These are phyloP conservation scores for Bimuria novae-zelandiae DNA, from an alignment of 2,329 filamentous ascomycete species.

Conservation along the genomic window DNA sequence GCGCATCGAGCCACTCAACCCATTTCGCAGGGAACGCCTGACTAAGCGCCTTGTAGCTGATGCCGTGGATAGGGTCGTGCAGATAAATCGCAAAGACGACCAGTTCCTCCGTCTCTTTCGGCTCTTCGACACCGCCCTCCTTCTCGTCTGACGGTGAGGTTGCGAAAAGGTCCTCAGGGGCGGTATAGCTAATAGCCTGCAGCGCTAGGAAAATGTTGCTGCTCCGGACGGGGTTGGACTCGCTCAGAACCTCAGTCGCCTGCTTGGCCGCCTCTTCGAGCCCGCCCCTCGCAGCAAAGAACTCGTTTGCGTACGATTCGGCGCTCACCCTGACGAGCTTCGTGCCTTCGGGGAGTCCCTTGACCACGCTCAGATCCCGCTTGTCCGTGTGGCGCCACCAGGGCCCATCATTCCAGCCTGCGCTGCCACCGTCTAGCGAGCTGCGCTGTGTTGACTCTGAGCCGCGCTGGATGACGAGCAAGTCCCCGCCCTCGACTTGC, in stretches of 20 bases:
- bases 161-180: constrained; percentile 69
- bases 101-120: constrained; percentile 65
- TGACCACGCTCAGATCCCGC: constrained; percentile 78
- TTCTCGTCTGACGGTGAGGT: constrained; percentile 59
- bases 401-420: constrained; percentile 89
- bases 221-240: constrained; percentile 86
- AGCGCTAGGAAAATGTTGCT: constrained; percentile 96
- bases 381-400: constrained; percentile 84
- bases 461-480: constrained; percentile 91
- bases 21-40: constrained; percentile 84
- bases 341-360: constrained; percentile 81
- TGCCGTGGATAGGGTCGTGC: constrained; percentile 87
- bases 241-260: constrained; percentile 77
- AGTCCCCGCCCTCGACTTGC: constrained; percentile 96
- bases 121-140: constrained; percentile 55
- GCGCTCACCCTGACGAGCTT: constrained; percentile 90
- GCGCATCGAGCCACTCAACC: constrained; percentile 85
- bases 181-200: constrained; percentile 75
- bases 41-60: constrained; percentile 81
- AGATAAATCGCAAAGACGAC: constrained; percentile 79
- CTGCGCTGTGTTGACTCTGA: constrained; percentile 77
- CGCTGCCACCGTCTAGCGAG: constrained; percentile 63
- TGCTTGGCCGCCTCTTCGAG: constrained; percentile 78
- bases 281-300: constrained; percentile 77
- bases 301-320: constrained; percentile 84